Conservation (phyloP, 352 stramenopile genomes). For the Globisporangium barbulae region DNA sequence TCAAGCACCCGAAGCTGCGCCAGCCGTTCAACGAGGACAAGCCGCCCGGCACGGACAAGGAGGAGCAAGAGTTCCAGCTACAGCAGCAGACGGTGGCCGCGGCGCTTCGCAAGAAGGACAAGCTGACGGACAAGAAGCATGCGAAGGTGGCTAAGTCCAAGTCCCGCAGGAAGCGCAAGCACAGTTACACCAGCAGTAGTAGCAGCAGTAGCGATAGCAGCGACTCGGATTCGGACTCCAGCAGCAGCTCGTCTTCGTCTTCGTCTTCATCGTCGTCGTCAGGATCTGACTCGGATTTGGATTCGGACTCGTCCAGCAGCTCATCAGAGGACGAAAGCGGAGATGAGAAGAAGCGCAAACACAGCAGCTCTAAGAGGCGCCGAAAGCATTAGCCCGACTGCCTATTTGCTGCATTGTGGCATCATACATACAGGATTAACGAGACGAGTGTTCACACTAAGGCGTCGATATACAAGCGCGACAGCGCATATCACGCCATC, state of each 20-base stretch:
- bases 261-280: slow-evolving; percentile 12
- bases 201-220: slow-evolving; percentile 29
- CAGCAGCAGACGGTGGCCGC: slow-evolving; percentile 20
- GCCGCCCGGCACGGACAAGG: slow-evolving; percentile 46
- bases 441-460: not conserved
- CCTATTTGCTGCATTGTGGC: not conserved
- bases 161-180: slow-evolving; percentile 23
- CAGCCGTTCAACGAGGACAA: slow-evolving; percentile 81
- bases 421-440: not conserved
- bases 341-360: slow-evolving; percentile 19
- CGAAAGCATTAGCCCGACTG: slow-evolving; percentile 29
- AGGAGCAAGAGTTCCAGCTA: slow-evolving; percentile 23
- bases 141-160: slow-evolving; percentile 21
- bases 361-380: slow-evolving; percentile 30
- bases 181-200: slow-evolving; percentile 26
- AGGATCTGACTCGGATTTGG: slow-evolving; percentile 20
- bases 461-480: not conserved
- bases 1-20: slow-evolving; percentile 76
- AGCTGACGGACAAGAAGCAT: slow-evolving; percentile 11
- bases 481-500: not conserved
- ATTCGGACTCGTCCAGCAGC: slow-evolving; percentile 25
- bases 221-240: slow-evolving; percentile 19
- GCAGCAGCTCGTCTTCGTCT: slow-evolving; percentile 20
- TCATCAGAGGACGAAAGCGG: slow-evolving; percentile 22
- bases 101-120: slow-evolving; percentile 17